Percentiles rank a stretch among this genome's conserved stretches.
phyloP scores from a whole-genome alignment of 768 basidiomycete genomes.

The Xanthoconium purpureum region DNA sequence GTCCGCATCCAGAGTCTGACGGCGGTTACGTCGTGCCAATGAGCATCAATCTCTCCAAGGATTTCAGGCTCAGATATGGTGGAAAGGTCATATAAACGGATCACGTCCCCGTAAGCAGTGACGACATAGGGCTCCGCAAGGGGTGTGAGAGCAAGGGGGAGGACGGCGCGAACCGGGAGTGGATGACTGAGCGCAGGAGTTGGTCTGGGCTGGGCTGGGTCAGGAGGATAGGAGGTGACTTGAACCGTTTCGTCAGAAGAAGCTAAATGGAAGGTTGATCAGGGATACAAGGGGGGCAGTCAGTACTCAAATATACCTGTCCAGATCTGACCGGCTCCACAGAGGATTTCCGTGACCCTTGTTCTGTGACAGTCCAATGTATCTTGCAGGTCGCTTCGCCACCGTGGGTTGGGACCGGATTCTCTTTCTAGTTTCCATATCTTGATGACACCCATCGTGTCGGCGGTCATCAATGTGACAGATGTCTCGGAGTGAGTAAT shows the following conservation, averaged over 20 bases:
- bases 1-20: constrained; percentile 69
- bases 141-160: constrained; percentile 62
- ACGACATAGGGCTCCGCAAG: constrained; percentile 73
- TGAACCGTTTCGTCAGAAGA: constrained; percentile 87
- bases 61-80: constrained; percentile 63
- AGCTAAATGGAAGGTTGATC: constrained; percentile 43
- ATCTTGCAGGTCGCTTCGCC: constrained; percentile 48
- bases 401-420: constrained; percentile 38
- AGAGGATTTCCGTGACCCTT: constrained; percentile 69
- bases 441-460: constrained; percentile 89
- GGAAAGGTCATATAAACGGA: constrained; percentile 79
- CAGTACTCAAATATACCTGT: constrained; percentile 54
- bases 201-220: constrained; percentile 33
- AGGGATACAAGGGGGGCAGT: neutral
- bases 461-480: constrained; percentile 72
- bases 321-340: constrained; percentile 78
- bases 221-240: constrained; percentile 46
- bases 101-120: constrained; percentile 79
- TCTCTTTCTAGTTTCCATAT: constrained; percentile 66
- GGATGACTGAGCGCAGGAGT: constrained; percentile 58
- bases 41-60: constrained; percentile 74
- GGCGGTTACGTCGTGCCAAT: constrained; percentile 85
- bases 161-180: constrained; percentile 65
- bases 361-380: constrained; percentile 78
- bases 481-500: constrained; percentile 42